Base-by-base conservation (phyloP, 345 rosid genomes). In the Combretum micranthum region DNA sequence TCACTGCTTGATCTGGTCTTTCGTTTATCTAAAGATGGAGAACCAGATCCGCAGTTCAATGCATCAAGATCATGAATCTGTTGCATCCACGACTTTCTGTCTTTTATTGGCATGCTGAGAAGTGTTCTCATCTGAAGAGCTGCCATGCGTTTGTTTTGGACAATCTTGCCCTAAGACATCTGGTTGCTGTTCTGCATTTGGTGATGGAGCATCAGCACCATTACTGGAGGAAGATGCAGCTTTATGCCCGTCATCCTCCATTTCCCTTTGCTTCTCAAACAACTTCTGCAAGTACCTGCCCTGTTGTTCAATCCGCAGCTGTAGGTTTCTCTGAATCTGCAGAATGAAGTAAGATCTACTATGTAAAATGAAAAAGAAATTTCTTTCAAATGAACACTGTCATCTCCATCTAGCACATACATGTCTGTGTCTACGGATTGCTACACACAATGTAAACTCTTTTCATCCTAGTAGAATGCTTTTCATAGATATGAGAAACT, bases 311-410 rank as follows among this genome's bases (percentile, higher is more conserved):
- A 78, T 78, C 54, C 76, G 64, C 61, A 78, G 42, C 52, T 78
- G 83, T 49, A 78, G 69, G 42, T 75, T 72, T 61, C 83, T 72
- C 75, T 78, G 98, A 67, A 79, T 86, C 98, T 92, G 83, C 57
- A 46, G 51, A 45, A 68, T 47, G 47, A 46, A 44, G 44, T 16
- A 52, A 25, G 12, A 17, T 1, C 37, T 21, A 46, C 14, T 16
- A 37, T 42, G 39, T 32, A 13, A 50, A 13, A 17, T 17, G 52
- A 21, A 15, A 17, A 13, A 17, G 22, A 22, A 12, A 12, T 16
- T 16, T 19, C 53, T 14, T 20, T 22, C 25, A 20, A 20, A 26
- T 20, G 16, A 50, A 50, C 19, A 20, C 25, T 20, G 53, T n/a
- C n/a, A n/a, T n/a, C n/a, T n/a, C n/a, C n/a, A n/a, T n/a, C n/a